These are phyloP conservation scores for Apiospora pterosperma DNA, from an alignment of 2,329 filamentous ascomycete genomes.

Conservation along the genomic window DNA sequence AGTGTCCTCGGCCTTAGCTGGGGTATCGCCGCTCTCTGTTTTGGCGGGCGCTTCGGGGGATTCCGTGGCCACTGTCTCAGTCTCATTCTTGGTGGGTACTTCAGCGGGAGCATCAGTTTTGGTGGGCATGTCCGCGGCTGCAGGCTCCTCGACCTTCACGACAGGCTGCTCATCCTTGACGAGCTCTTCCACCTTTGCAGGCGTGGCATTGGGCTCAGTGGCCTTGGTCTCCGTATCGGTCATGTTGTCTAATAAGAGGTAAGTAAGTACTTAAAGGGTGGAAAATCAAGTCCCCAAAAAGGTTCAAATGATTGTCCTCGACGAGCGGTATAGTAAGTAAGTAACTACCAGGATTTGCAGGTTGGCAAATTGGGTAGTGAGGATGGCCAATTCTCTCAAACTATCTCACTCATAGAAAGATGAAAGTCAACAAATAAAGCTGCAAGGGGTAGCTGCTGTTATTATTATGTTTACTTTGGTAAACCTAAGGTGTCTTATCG, in stretches of 20 bases:
- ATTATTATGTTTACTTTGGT: too few relatives aligned
- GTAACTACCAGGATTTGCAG: not conserved
- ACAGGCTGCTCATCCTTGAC: not conserved
- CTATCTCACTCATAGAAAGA: not conserved
- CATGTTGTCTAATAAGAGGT: not conserved
- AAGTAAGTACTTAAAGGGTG: too few relatives aligned
- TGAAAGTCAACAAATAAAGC: not conserved
- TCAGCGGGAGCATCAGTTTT: not conserved
- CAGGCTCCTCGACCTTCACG: not conserved
- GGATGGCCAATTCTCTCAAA: not conserved
- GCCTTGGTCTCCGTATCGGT: not conserved
- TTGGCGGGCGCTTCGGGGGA: not conserved
- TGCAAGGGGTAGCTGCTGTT: not conserved
- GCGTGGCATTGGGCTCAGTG: not conserved
- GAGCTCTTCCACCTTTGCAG: not conserved
- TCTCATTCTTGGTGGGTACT: not conserved
- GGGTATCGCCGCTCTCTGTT: not conserved
- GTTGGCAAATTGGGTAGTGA: not conserved
- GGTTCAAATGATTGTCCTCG: not conserved
- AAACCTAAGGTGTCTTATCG: not conserved
- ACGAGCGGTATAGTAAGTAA: not conserved
- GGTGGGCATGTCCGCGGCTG: not conserved
- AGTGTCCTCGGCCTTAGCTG: not conserved
- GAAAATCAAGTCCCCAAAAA: too few relatives aligned
- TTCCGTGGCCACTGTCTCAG: not conserved